Base-by-base conservation (phyloP, 2,329 filamentous ascomycete genomes). In the Fusarium tjaetaba region DNA sequence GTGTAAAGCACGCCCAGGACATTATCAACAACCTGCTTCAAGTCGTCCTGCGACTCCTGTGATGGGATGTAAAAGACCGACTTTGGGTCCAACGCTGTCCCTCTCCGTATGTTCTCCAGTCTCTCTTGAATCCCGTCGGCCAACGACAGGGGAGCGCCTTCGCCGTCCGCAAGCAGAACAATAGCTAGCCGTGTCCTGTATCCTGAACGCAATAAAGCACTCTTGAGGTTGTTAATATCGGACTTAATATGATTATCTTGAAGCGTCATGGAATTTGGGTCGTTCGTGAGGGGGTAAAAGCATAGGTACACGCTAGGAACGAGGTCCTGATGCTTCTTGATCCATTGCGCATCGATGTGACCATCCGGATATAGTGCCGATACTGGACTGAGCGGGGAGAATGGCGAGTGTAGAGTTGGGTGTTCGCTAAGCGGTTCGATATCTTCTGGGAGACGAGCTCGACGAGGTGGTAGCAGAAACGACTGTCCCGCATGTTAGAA, bases 291-390 rank as follows among this genome's bases (percentile, higher is more conserved):
- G 41, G 88, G 88, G 79, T 97, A 97, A 83, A 97, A 96, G 73
- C 92, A 93, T 38, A 97, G 82, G 75, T 94, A 92, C 32, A 94
- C 88, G 70, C 94, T 93, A 4, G 96, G 96, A 28, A 98, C 88
- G 24, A 94, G 86, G 58, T 93, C 86, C 79, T 97, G 95, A 80
- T 98, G 96, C 81, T 98, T 99, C 68, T 90, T 89, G 61, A 97
- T 86, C 96, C 96, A 99, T 69, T 89, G 84, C 26, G 92, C 88
- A 68, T 95, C 91, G 80, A 98, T 90, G 66, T 98, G 85, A 9
- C 96, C 96, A 83, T 98, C 96, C 13, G 96, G 95, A 79, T 96
- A 98, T 6, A 97, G 88, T 5, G 90, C 86, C 13, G 96, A 97
- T 13, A 88, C 88, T 7, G 95, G 95, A 43, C 93, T 96, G 36